These are phyloP conservation scores for Teratosphaeria nubilosa DNA, from an alignment of 2,329 filamentous ascomycete genomes.

Conservation along the genomic window DNA sequence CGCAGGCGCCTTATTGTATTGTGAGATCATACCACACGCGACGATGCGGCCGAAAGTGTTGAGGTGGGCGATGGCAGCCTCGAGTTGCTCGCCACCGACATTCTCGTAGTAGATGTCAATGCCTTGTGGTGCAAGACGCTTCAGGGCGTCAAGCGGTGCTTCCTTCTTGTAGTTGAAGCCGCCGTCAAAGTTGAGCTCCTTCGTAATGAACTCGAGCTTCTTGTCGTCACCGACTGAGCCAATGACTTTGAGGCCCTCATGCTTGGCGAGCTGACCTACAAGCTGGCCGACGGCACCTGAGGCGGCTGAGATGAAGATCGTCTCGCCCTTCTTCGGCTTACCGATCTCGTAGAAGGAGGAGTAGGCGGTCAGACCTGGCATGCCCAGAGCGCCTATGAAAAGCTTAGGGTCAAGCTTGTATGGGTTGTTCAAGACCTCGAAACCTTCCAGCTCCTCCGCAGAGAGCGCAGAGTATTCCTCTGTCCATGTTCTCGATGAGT, in stretches of 20 bases:
- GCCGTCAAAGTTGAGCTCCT: conserved; percentile 59
- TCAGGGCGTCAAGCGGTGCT: conserved; percentile 55
- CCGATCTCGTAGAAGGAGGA: conserved; percentile 65
- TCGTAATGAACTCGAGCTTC: conserved; percentile 65
- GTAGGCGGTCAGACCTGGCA: conserved; percentile 70
- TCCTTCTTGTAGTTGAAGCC: conserved; percentile 90
- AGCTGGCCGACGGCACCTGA: conserved; percentile 74
- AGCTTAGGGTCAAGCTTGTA: conserved; percentile 53
- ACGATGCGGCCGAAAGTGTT: conserved; percentile 60
- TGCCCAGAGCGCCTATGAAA: conserved; percentile 68
- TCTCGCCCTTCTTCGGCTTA: conserved; percentile 65
- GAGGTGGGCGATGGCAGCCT: conserved; percentile 54
- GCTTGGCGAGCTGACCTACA: conserved; percentile 75
- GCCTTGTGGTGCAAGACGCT: conserved; percentile 62
- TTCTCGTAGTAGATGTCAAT: conserved; percentile 81
- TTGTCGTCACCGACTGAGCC: conserved; percentile 71
- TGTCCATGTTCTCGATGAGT: conserved; percentile 28
- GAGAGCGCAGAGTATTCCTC: conserved; percentile 55
- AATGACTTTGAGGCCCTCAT: conserved; percentile 67
- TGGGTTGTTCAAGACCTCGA: conserved; percentile 55
- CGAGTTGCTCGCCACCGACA: conserved; percentile 61
- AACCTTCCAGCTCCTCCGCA: conserved; percentile 30
- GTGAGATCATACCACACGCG: conserved; percentile 56
- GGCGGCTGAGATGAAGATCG: conserved; percentile 72
- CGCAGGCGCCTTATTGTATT: conserved; percentile 56